A percentile compares a stretch with the other conserved stretches of the same genome.
Evolutionary conservation across 2,329 filamentous ascomycete genomes (phyloP).

Genomic region (Penicillium sp.): DNA sequence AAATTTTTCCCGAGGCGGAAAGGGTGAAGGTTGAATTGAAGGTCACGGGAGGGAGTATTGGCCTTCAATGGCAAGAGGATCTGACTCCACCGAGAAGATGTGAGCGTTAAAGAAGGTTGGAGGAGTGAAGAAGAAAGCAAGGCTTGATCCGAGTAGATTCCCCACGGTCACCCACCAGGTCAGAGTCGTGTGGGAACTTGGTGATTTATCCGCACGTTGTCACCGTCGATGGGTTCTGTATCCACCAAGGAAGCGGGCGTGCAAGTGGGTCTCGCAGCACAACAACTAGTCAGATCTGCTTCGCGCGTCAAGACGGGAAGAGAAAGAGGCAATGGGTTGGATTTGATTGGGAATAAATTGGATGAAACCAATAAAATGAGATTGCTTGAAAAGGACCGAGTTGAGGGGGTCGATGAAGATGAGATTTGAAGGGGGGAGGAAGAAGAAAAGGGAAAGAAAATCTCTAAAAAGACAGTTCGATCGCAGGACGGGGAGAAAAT

Average conservation of each 20-base stretch:
- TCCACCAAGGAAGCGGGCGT: conserved; percentile 46
- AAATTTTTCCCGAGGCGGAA: conserved; percentile 29
- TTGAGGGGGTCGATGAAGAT: conserved; percentile 4
- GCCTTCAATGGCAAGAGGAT: conserved; percentile 25
- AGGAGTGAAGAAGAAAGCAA: conserved; percentile 35
- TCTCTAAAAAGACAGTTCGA: conserved; percentile 25
- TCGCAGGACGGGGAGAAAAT: conserved; percentile 23
- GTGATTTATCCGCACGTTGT: conserved; percentile 48
- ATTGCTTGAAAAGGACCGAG: conserved; percentile 5
- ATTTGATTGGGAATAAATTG: background rate
- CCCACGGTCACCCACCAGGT: conserved; percentile 45
- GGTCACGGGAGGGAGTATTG: conserved; percentile 26
- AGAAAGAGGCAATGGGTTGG: conserved; percentile 7
- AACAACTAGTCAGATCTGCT: conserved; percentile 43
- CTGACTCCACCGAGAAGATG: conserved; percentile 39
- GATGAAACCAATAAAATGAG: conserved; percentile 4
- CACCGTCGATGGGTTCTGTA: conserved; percentile 43
- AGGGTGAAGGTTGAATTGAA: conserved; percentile 11
- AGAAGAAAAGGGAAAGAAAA: conserved; percentile 16
- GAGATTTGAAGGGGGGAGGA: conserved; percentile 13
- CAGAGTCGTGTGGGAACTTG: conserved; percentile 44
- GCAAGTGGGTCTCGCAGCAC: conserved; percentile 44
- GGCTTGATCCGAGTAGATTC: conserved; percentile 43
- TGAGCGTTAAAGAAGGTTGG: conserved; percentile 27
- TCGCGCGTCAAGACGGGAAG: conserved; percentile 30